These are phyloP conservation scores for Ephemerocybe angulata DNA, from an alignment of 768 basidiomycete species.

Conservation along the genomic window DNA sequence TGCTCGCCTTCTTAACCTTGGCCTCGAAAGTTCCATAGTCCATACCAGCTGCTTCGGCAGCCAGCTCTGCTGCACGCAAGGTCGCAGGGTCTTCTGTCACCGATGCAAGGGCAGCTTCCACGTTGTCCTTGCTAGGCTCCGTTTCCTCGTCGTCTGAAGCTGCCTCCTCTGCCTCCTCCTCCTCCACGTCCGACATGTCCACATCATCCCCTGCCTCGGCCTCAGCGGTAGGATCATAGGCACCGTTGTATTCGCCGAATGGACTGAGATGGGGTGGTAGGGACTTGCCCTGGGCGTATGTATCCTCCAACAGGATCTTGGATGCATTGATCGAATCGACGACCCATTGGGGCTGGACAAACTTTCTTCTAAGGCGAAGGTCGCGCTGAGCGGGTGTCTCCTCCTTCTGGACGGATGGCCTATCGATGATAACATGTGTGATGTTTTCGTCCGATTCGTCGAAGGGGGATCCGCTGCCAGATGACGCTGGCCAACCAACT, in stretches of 20 bases:
- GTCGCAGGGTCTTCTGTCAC: conserved; percentile 52
- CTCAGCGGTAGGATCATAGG: conserved; percentile 61
- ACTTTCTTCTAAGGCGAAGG: conserved; percentile 66
- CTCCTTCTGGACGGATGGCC: conserved; percentile 57
- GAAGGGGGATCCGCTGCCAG: conserved; percentile 78
- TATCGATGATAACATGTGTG: conserved; percentile 94
- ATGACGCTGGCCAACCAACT: conserved; percentile 83
- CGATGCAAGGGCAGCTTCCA: conserved; percentile 14
- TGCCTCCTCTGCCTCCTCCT: conserved; percentile 22
- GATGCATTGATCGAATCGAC: conserved; percentile 92
- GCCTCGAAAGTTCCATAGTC: conserved; percentile 79
- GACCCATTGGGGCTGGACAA: conserved; percentile 97
- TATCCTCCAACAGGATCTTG: conserved; percentile 78
- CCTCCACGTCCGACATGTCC: conserved; percentile 25
- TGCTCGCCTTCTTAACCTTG: conserved; percentile 60
- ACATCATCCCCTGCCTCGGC: conserved; percentile 22
- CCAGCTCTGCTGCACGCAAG: conserved; percentile 83
- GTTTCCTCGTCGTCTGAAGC: conserved; percentile 15
- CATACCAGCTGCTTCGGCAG: conserved; percentile 84
- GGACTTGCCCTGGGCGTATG: conserved; percentile 78
- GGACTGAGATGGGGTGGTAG: conserved; percentile 96
- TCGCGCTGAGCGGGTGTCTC: conserved; percentile 60
- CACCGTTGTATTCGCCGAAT: conserved; percentile 79
- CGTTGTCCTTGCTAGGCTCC: conserved; percentile 5
- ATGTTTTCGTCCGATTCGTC: conserved; percentile 77